Base-by-base conservation (phyloP, 495 filamentous ascomycete species). In the Daldinia caldariorum region DNA sequence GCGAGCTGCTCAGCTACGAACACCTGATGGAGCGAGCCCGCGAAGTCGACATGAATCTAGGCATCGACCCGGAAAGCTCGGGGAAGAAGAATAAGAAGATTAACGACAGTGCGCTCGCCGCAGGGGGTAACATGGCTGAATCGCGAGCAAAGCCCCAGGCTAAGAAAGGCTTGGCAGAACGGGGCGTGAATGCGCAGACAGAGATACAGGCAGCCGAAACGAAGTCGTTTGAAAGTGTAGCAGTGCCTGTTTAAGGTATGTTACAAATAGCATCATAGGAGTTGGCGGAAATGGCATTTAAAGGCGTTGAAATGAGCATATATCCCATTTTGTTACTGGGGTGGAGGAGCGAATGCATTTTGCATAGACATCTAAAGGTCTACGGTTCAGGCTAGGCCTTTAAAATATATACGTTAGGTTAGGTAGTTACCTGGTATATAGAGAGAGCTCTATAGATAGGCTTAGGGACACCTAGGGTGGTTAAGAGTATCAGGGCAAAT, bases 1-100 rank as follows among this genome's bases (percentile, higher is more conserved):
- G 91, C 66, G 82, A 86, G 61, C 75, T 82, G 16, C 76, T 98
- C 22, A 83, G 83, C 22, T 84, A 90, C 45, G 84, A 88, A 7
- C 83, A 90, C 54, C 74, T 94, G 29, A 39, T 85, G 34, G 81
- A 85, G 41, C 63, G 74, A 64, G 92, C 92, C 5, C 78, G 77
- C 31, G 85, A 83, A n/a, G 81, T 89, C 12, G 92, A 97, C 73
- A 74, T 84, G 58, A 79, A 83, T n/a, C 77, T 93, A 6, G 85
- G 85, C 29, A 83, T 94, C 14, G 77, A 82, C 13, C 77, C 82
- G 16, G 85, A 86, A 56, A 83, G 73, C 69, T 45, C 71, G 39
- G 65, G 72, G 53, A 64, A 74, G 59, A 66, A 78, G 31, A 85
- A 84, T 31, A 70, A 67, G 55, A 80, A 72, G 66, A 53, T 61